phyloP scores from a whole-genome alignment of 2,329 filamentous ascomycete species.

The Aspergillus amoenus region DNA sequence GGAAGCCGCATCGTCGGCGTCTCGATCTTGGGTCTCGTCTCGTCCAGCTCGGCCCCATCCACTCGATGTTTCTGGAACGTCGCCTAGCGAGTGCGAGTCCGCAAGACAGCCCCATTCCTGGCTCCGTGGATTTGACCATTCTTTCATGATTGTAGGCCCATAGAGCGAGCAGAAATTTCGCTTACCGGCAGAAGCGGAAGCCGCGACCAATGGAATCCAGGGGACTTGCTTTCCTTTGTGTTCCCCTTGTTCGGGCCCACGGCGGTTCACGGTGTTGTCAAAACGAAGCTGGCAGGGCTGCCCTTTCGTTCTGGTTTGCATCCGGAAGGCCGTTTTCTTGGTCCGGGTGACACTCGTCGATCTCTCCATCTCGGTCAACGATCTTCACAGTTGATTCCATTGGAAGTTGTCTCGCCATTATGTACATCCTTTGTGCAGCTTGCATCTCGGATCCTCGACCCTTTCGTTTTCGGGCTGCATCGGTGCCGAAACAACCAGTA shows the following conservation, averaged over 20 bases:
- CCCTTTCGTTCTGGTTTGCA: background rate
- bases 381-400: background rate
- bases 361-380: constrained; percentile 3
- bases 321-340: background rate
- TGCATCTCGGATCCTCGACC: background rate
- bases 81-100: background rate
- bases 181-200: constrained; percentile 1
- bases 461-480: background rate
- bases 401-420: background rate
- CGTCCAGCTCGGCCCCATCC: constrained; percentile 14
- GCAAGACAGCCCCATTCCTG: no score
- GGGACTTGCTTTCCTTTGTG: background rate
- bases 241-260: no score
- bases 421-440: background rate
- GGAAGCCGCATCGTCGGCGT: constrained; percentile 14
- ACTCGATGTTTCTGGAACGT: constrained; percentile 24
- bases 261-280: background rate
- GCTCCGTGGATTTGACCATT: constrained; percentile 5
- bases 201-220: background rate
- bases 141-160: background rate
- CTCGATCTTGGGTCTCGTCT: constrained; percentile 22
- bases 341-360: constrained; percentile 1
- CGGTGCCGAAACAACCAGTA: background rate
- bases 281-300: background rate
- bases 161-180: background rate